Conservation (phyloP, 805 yeast genomes). For the Candida silvicultrix region DNA sequence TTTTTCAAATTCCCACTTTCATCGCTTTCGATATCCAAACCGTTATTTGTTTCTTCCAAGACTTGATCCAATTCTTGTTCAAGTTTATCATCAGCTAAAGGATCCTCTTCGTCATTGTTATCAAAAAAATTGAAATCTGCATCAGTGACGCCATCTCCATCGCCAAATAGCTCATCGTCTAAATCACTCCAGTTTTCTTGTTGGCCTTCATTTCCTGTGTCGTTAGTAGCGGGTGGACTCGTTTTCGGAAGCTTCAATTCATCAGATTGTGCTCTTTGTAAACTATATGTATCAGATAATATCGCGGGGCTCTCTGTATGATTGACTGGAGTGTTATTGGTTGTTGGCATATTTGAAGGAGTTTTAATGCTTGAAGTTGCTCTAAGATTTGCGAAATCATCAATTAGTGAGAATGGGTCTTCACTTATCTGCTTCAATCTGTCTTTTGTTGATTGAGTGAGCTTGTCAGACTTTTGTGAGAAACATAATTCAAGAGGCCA, state of each 20-base stretch:
- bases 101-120: conserved; percentile 19
- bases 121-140: conserved; percentile 23
- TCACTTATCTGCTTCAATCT: conserved; percentile 4
- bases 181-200: conserved; percentile 23
- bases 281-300: background rate
- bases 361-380: conserved; percentile 32
- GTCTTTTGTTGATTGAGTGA: background rate
- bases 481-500: conserved; percentile 73
- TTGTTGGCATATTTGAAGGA: conserved; percentile 23
- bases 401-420: conserved; percentile 31
- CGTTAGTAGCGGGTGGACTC: background rate
- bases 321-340: conserved; percentile 20
- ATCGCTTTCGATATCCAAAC: conserved; percentile 5
- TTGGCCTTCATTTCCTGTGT: background rate
- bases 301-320: conserved; percentile 2
- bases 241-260: background rate
- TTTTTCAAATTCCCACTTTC: conserved; percentile 20
- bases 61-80: background rate
- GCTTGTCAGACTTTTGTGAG: conserved; percentile 35
- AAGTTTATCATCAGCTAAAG: conserved; percentile 18
- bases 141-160: conserved; percentile 21
- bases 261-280: background rate
- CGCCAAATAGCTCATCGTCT: conserved; percentile 28
- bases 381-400: conserved; percentile 31
- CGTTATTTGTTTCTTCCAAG: background rate